Percentiles rank a stretch among this genome's conserved stretches.
These are phyloP conservation scores for Lasiosphaeriaceae sp. DNA, from an alignment of 495 filamentous ascomycete genomes.

Conservation along the genomic window DNA sequence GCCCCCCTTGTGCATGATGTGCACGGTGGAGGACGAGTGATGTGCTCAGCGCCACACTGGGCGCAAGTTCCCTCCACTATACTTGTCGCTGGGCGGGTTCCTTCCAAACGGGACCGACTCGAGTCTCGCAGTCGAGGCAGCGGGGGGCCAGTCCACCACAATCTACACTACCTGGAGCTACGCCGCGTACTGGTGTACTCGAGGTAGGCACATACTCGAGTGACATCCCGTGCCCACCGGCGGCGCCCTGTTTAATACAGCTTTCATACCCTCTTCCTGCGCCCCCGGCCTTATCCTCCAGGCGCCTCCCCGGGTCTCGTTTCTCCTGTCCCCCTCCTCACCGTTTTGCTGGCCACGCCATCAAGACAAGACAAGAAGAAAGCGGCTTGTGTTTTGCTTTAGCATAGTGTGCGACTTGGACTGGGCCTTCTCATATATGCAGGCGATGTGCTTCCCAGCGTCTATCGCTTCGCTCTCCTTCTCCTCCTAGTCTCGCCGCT, in stretches of 20 bases:
- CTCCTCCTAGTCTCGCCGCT: not conserved
- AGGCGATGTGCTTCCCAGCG: constrained; percentile 6
- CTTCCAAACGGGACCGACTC: not conserved
- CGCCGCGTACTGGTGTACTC: not conserved
- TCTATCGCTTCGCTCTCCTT: constrained; percentile 6
- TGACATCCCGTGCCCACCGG: not conserved
- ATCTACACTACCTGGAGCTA: not conserved
- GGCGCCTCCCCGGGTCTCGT: not conserved
- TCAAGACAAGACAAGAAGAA: constrained; percentile 1
- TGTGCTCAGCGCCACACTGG: not conserved
- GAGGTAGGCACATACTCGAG: not conserved
- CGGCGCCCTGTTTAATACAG: not conserved
- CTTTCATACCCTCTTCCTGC: not conserved
- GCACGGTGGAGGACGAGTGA: not conserved
- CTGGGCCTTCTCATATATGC: not conserved
- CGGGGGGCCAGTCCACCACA: not conserved
- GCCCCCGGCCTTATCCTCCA: not conserved
- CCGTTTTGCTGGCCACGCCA: not conserved
- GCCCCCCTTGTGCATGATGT: not conserved
- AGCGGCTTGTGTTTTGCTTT: not conserved
- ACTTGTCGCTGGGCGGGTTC: not conserved
- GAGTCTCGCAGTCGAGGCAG: not conserved
- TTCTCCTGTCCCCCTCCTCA: not conserved
- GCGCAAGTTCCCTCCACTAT: not conserved
- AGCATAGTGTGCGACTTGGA: not conserved